These are phyloP conservation scores for Haplosporangium sp. DNA, from an alignment of 371 early-diverging fungal species.

Conservation along the genomic window DNA sequence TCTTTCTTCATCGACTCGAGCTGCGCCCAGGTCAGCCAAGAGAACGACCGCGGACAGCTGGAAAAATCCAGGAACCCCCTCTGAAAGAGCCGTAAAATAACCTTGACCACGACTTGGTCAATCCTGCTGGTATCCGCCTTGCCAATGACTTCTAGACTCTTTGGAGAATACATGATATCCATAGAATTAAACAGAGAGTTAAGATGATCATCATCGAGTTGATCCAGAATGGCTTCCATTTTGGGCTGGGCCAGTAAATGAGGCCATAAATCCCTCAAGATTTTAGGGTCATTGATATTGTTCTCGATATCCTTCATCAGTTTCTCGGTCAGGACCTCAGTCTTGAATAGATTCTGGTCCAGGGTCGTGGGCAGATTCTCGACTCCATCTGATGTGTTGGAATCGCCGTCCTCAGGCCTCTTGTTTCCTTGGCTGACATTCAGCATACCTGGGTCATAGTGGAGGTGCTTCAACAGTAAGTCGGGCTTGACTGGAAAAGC, in stretches of 20 bases:
- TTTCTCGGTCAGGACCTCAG: slow-evolving; percentile 25
- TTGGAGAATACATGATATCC: slow-evolving; percentile 20
- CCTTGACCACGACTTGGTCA: slow-evolving; percentile 33
- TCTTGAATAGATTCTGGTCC: slow-evolving; percentile 30
- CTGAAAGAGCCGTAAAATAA: slow-evolving; percentile 18
- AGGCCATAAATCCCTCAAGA: slow-evolving; percentile 26
- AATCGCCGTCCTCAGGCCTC: slow-evolving; percentile 5
- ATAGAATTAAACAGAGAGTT: not conserved
- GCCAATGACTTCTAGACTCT: slow-evolving; percentile 40
- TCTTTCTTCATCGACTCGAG: slow-evolving; percentile 28
- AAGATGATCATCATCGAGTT: slow-evolving; percentile 9
- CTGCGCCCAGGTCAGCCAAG: slow-evolving; percentile 24
- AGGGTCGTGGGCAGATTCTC: slow-evolving; percentile 24
- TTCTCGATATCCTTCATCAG: slow-evolving; percentile 18
- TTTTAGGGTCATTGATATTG: not conserved
- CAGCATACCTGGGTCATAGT: slow-evolving; percentile 12
- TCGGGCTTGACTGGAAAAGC: slow-evolving; percentile 46
- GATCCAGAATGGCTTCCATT: slow-evolving; percentile 28
- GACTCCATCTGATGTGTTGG: slow-evolving; percentile 1
- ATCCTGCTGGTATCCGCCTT: slow-evolving; percentile 28
- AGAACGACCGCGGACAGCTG: not conserved
- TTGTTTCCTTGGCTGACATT: not conserved
- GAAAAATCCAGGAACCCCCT: slow-evolving; percentile 15
- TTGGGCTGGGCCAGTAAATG: slow-evolving; percentile 29
- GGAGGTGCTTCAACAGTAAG: slow-evolving; percentile 23